phyloP scores from a whole-genome alignment of 139 green algal species.

The Ettlia oleoabundans region DNA sequence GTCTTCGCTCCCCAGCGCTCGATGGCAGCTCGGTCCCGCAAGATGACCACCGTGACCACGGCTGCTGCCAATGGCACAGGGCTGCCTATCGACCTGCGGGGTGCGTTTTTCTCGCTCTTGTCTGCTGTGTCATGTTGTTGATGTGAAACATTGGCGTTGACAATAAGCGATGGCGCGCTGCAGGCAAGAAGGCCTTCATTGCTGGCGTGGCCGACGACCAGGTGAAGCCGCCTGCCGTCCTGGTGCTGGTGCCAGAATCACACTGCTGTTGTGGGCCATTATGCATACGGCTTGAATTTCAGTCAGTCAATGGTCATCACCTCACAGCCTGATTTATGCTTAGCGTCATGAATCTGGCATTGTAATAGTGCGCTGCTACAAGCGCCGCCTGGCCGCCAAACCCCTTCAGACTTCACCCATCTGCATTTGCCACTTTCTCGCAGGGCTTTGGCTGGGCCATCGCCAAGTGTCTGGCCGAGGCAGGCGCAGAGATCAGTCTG shows the following conservation, averaged over 20 bases:
- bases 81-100: slow-evolving; percentile 70
- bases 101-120: slow-evolving; percentile 38
- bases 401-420: neutral
- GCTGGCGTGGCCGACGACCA: slow-evolving; percentile 98
- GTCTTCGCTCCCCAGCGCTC: slow-evolving; percentile 8
- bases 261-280: no score
- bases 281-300: neutral
- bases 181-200: slow-evolving; percentile 99
- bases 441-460: slow-evolving; percentile 98
- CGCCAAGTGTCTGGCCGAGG: slow-evolving; percentile 93
- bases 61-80: slow-evolving; percentile 47
- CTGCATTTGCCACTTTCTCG: neutral
- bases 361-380: neutral
- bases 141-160: neutral
- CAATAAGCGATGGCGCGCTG: neutral
- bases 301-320: no score
- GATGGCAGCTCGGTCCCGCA: slow-evolving; percentile 1
- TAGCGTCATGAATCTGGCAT: no score
- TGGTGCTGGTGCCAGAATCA: neutral
- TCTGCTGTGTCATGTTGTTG: neutral
- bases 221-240: slow-evolving; percentile 44
- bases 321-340: no score
- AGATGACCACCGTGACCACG: slow-evolving; percentile 1
- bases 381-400: neutral
- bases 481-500: slow-evolving; percentile 94